Evolutionary conservation across 2,329 filamentous ascomycete species (phyloP).

Genomic region (Calonectria leucothoes): DNA sequence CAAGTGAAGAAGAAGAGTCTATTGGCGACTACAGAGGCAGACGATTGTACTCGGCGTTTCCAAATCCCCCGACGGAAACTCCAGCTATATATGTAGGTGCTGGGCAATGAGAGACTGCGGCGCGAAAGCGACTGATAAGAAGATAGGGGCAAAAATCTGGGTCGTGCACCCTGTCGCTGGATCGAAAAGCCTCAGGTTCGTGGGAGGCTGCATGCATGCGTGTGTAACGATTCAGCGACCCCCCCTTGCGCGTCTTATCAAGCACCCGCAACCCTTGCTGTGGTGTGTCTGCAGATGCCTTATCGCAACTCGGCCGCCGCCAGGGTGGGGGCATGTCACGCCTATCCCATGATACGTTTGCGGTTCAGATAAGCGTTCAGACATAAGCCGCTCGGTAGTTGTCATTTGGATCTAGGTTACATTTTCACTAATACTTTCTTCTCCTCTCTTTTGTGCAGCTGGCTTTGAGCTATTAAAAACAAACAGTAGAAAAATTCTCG

Average conservation of each 20-base stretch:
- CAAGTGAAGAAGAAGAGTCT: not conserved
- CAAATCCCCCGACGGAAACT: not conserved
- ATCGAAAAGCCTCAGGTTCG: conserved; percentile 4
- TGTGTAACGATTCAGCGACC: too few species aligned
- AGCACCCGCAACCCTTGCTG: conserved; percentile 4
- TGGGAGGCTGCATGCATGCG: conserved; percentile 4
- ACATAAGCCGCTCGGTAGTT: conserved; percentile 7
- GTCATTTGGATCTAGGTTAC: not conserved
- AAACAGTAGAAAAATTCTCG: not conserved
- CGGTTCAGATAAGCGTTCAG: conserved; percentile 1
- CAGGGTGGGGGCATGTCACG: conserved; percentile 7
- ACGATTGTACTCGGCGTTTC: not conserved
- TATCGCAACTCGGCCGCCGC: not conserved
- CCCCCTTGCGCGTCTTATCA: conserved; percentile 32
- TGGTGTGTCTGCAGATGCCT: conserved; percentile 20
- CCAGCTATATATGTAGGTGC: conserved; percentile 8
- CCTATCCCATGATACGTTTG: not conserved
- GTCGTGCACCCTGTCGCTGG: not conserved
- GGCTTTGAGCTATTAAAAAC: not conserved
- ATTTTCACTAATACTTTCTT: not conserved
- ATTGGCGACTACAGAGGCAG: not conserved
- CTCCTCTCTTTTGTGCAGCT: not conserved
- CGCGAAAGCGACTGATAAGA: not conserved
- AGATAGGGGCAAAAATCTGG: conserved; percentile 10
- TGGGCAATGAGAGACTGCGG: not conserved